Conservation (phyloP, 306 rosid species). For the Rosa persica region DNA sequence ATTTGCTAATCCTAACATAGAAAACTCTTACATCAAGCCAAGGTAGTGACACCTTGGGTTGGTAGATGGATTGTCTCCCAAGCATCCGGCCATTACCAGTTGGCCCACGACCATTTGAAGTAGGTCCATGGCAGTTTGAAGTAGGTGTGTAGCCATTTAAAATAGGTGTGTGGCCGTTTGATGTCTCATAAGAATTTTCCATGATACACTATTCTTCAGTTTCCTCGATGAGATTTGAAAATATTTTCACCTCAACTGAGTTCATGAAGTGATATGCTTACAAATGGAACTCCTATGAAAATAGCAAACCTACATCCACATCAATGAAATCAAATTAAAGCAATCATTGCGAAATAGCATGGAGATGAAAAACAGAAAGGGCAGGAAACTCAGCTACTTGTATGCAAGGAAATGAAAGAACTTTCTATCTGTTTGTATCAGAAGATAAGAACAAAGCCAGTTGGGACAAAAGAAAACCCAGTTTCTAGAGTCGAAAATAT, state of each 20-base stretch:
- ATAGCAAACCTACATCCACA: slow-evolving; percentile 33
- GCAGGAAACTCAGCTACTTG: neutral
- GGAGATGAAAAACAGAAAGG: slow-evolving; percentile 13
- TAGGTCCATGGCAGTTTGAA: neutral
- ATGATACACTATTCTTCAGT: slow-evolving; percentile 28
- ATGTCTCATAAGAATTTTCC: slow-evolving; percentile 49
- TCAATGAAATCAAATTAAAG: slow-evolving; percentile 29
- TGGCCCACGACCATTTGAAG: slow-evolving; percentile 46
- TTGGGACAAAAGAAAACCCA: slow-evolving; percentile 18
- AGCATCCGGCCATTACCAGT: slow-evolving; percentile 51
- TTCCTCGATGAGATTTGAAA: slow-evolving; percentile 24
- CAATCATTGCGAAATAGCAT: slow-evolving; percentile 20
- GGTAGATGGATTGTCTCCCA: slow-evolving; percentile 44
- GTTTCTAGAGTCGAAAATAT: neutral
- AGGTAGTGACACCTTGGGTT: slow-evolving; percentile 56
- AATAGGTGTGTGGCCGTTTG: slow-evolving; percentile 39
- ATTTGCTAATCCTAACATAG: slow-evolving; percentile 70
- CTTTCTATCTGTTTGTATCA: slow-evolving; percentile 5
- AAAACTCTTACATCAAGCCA: slow-evolving; percentile 80
- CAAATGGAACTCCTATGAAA: slow-evolving; percentile 24
- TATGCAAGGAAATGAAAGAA: slow-evolving; percentile 15
- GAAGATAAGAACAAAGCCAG: slow-evolving; percentile 13
- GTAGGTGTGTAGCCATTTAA: neutral
- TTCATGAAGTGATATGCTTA: slow-evolving; percentile 28
- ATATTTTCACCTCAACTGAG: slow-evolving; percentile 31